These are phyloP conservation scores for Collybia nuda DNA, from an alignment of 768 basidiomycete genomes.

Conservation along the genomic window DNA sequence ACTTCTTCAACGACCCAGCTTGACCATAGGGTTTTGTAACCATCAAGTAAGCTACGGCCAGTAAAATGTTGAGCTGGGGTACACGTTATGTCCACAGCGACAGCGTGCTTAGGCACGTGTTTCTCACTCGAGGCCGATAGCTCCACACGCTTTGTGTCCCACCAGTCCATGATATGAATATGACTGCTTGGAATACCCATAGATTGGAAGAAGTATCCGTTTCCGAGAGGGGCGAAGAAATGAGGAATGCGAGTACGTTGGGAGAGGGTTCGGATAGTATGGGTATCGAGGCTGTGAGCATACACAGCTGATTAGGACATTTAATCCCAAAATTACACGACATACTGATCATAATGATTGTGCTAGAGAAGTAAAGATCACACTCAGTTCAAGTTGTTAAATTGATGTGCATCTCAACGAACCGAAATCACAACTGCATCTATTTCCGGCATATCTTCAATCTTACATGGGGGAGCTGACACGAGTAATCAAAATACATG, in stretches of 20 bases:
- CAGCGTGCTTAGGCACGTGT: background rate
- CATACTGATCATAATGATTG: constrained; percentile 54
- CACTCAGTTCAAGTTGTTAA: background rate
- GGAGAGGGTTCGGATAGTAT: constrained; percentile 38
- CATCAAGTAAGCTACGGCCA: constrained; percentile 47
- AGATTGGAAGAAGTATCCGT: constrained; percentile 37
- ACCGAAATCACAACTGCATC: constrained; percentile 66
- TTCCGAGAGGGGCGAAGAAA: constrained; percentile 61
- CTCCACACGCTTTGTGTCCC: constrained; percentile 46
- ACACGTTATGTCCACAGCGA: constrained; percentile 49
- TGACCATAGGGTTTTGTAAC: constrained; percentile 62
- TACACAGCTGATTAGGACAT: background rate
- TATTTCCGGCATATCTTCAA: constrained; percentile 58
- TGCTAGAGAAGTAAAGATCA: constrained; percentile 25
- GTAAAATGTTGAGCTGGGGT: constrained; percentile 69
- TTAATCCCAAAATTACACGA: background rate
- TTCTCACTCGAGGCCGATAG: constrained; percentile 12
- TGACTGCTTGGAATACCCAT: constrained; percentile 37
- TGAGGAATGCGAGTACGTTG: constrained; percentile 36
- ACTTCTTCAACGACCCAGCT: constrained; percentile 65
- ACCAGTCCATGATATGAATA: constrained; percentile 65
- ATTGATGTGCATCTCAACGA: constrained; percentile 15
- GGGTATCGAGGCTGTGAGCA: constrained; percentile 38
- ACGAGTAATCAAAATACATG: background rate
- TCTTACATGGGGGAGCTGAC: constrained; percentile 46